Conservation (phyloP, 257 asterid species). For the Craterostigma plantagineum region DNA sequence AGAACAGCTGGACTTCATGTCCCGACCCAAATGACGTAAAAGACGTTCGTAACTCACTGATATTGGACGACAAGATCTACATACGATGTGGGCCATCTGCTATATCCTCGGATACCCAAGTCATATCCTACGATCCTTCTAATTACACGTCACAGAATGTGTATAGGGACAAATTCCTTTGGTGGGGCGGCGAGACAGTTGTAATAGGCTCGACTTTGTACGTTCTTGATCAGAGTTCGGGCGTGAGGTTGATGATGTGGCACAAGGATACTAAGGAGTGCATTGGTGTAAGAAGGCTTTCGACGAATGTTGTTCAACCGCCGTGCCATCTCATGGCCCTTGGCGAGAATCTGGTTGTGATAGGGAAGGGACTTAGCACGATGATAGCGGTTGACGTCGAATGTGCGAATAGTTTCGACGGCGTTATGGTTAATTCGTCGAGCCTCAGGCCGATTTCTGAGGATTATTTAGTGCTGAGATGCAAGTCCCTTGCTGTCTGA, state of each 20-base stretch:
- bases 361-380: slow-evolving; percentile 59
- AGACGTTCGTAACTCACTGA: slow-evolving; percentile 42
- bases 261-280: slow-evolving; percentile 30
- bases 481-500: slow-evolving; percentile 42
- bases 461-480: slow-evolving; percentile 33
- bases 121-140: slow-evolving; percentile 35
- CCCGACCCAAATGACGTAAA: slow-evolving; percentile 25
- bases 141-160: slow-evolving; percentile 36
- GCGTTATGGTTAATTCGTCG: slow-evolving; percentile 32
- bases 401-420: slow-evolving; percentile 18
- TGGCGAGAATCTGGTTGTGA: slow-evolving; percentile 39
- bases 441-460: slow-evolving; percentile 19
- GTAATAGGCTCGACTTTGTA: slow-evolving; percentile 32
- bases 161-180: slow-evolving; percentile 29
- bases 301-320: slow-evolving; percentile 22
- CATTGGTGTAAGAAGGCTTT: slow-evolving; percentile 36
- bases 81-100: slow-evolving; percentile 25
- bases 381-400: slow-evolving; percentile 39
- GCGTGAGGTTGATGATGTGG: slow-evolving; percentile 64
- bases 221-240: slow-evolving; percentile 51
- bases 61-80: slow-evolving; percentile 48
- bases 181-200: slow-evolving; percentile 68
- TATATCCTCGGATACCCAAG: slow-evolving; percentile 20
- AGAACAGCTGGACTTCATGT: slow-evolving; percentile 31
- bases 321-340: slow-evolving; percentile 47